phyloP scores from a whole-genome alignment of 2,329 filamentous ascomycete genomes.

The Ceratocystis ficicola region DNA sequence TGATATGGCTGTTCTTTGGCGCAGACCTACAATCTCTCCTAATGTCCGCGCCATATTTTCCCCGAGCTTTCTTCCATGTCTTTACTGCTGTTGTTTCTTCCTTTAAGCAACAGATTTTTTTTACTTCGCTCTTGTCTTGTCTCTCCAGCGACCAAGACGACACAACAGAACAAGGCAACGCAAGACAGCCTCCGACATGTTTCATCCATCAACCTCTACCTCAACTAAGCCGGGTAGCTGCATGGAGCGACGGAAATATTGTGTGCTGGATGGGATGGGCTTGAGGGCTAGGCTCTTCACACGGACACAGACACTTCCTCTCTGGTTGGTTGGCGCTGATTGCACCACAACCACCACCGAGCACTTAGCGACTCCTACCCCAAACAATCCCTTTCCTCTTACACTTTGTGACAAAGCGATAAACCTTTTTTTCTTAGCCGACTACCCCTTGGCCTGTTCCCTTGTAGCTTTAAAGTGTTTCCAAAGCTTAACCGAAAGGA shows the following conservation, averaged over 20 bases:
- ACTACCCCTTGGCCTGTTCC: neutral
- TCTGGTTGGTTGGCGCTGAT: neutral
- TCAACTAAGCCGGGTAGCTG: neutral
- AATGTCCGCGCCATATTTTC: neutral
- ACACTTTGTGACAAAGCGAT: neutral
- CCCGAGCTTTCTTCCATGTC: neutral
- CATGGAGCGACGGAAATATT: neutral
- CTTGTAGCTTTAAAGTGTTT: slow-evolving; percentile 9
- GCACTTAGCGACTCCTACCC: neutral
- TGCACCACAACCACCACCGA: neutral
- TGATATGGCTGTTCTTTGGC: neutral
- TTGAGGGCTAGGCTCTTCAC: neutral
- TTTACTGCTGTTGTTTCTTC: neutral
- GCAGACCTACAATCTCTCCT: neutral
- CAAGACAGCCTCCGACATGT: slow-evolving; percentile 2
- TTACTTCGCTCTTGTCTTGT: neutral
- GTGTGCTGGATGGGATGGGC: neutral
- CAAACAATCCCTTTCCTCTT: neutral
- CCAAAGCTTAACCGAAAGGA: slow-evolving; percentile 10
- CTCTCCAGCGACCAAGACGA: neutral
- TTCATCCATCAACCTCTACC: neutral
- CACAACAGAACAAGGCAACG: no score
- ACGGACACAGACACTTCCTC: neutral
- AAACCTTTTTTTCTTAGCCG: neutral
- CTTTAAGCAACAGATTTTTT: neutral